Conservation (phyloP, 164 flowering plant genomes). For the Magnolia changhungtana region DNA sequence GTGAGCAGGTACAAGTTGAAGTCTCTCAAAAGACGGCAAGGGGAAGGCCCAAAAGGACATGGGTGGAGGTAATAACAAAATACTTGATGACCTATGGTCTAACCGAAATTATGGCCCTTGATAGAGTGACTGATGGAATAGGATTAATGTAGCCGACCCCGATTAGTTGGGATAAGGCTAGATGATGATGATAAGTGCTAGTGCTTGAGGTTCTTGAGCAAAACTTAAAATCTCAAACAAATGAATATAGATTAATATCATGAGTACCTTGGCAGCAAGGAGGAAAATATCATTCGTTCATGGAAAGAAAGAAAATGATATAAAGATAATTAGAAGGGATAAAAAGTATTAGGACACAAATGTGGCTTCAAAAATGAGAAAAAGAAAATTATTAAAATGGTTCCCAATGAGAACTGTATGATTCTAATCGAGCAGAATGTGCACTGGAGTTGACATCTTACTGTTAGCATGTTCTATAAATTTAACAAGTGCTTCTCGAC, state of each 20-base stretch:
- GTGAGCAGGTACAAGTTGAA: no score
- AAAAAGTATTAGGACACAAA: neutral
- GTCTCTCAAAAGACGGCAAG: no score
- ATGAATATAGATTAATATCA: conserved; percentile 5
- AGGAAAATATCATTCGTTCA: conserved; percentile 94
- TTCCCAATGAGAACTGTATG: neutral
- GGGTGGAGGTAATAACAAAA: no score
- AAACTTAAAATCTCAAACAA: neutral
- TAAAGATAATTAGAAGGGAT: neutral
- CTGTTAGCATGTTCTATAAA: conserved; percentile 86
- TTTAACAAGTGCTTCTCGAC: conserved; percentile 55
- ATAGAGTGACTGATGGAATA: no score
- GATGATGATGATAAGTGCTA: no score
- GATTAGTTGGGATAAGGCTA: no score
- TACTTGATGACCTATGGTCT: no score
- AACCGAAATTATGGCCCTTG: no score
- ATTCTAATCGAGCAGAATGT: neutral
- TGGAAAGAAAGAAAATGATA: conserved; percentile 25
- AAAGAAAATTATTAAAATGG: neutral
- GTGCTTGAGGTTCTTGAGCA: neutral
- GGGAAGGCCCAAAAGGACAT: no score
- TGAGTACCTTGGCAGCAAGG: conserved; percentile 90
- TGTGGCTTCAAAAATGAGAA: neutral
- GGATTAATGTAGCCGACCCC: no score
- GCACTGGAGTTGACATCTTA: conserved; percentile 24